phyloP scores from a whole-genome alignment of 108 stramenopile genomes.

The Cyclotella atomus region DNA sequence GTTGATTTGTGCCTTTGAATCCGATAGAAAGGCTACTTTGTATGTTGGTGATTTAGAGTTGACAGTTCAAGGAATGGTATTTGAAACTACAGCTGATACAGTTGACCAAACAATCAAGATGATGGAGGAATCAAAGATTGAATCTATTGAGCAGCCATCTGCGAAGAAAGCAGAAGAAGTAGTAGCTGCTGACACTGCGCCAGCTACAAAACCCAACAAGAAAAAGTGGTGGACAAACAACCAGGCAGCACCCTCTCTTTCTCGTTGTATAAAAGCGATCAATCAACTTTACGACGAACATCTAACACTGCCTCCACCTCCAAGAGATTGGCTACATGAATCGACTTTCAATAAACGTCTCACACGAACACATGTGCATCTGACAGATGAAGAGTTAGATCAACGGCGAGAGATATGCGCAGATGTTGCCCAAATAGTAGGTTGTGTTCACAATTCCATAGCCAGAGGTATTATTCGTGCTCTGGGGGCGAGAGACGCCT shows the following conservation, averaged over 20 bases:
- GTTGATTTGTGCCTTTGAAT: neutral
- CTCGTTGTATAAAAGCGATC: conserved; percentile 29
- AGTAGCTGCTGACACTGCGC: neutral
- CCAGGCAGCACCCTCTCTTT: conserved; percentile 12
- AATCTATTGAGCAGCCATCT: neutral
- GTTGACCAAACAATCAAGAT: too few relatives aligned
- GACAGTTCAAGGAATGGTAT: neutral
- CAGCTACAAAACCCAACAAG: neutral
- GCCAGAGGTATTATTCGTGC: conserved; percentile 27
- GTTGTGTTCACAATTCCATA: conserved; percentile 32
- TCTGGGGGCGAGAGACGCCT: conserved; percentile 36
- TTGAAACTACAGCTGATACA: neutral
- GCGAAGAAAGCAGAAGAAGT: neutral
- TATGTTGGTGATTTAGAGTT: neutral
- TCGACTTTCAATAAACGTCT: neutral
- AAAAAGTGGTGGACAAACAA: conserved; percentile 25
- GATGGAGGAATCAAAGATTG: neutral
- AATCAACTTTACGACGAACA: conserved; percentile 20
- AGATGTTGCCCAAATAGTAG: conserved; percentile 32
- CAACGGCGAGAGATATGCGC: conserved; percentile 7
- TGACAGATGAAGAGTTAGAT: neutral
- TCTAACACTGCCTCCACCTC: conserved; percentile 21
- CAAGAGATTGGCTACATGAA: conserved; percentile 36
- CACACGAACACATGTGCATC: neutral
- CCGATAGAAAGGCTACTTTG: neutral